phyloP scores from a whole-genome alignment of 805 yeast genomes.

The Spathaspora hagerdaliae region DNA sequence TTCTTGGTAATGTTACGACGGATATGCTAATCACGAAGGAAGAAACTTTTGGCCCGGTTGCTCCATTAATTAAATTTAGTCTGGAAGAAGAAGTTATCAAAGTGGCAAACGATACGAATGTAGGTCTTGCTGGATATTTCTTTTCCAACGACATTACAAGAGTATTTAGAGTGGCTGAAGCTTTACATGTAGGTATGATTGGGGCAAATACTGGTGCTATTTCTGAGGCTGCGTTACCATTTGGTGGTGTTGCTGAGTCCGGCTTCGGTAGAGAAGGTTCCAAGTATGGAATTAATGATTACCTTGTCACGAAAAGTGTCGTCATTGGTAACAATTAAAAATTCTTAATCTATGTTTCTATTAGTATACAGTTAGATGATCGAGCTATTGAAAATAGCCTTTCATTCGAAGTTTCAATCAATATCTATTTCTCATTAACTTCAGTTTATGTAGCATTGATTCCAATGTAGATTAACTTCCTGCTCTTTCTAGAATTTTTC shows the following conservation, averaged over 20 bases:
- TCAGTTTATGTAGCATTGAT: too few relatives aligned
- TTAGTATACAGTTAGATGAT: too few relatives aligned
- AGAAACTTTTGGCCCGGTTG: slow-evolving; percentile 81
- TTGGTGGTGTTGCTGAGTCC: slow-evolving; percentile 60
- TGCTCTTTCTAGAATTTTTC: too few relatives aligned
- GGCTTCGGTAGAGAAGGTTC: slow-evolving; percentile 74
- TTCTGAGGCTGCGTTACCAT: slow-evolving; percentile 59
- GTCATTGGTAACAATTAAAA: slow-evolving; percentile 40
- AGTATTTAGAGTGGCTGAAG: slow-evolving; percentile 60
- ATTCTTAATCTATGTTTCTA: too few relatives aligned
- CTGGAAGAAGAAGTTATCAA: slow-evolving; percentile 61
- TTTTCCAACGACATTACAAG: slow-evolving; percentile 53
- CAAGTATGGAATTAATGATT: slow-evolving; percentile 58
- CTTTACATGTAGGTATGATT: slow-evolving; percentile 73
- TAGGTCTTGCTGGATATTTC: slow-evolving; percentile 77
- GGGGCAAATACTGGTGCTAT: slow-evolving; percentile 76
- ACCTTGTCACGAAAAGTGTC: slow-evolving; percentile 55
- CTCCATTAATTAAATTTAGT: slow-evolving; percentile 61
- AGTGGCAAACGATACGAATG: slow-evolving; percentile 62
- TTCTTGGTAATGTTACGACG: slow-evolving; percentile 55
- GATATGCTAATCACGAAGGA: slow-evolving; percentile 58
- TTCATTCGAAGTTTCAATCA: too few relatives aligned
- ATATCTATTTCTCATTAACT: too few relatives aligned
- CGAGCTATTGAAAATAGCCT: too few relatives aligned
- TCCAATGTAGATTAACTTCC: too few relatives aligned